These are phyloP conservation scores for Rhizopogon rudus DNA, from an alignment of 768 basidiomycete species.

Conservation along the genomic window DNA sequence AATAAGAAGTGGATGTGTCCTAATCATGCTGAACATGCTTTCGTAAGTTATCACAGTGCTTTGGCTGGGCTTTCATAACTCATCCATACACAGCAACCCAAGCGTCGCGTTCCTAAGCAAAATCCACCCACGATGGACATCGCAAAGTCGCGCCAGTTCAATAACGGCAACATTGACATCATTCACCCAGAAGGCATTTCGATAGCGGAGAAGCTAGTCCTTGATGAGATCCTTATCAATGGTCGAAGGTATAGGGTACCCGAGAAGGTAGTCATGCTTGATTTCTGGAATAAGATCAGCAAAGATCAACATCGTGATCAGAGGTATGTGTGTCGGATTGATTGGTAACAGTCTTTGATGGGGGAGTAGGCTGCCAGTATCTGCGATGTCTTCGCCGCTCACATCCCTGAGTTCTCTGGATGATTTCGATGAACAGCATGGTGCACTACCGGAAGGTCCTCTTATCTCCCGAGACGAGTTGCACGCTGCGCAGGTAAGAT, in stretches of 20 bases:
- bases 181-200: conserved; percentile 59
- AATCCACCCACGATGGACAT: conserved; percentile 68
- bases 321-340: conserved; percentile 31
- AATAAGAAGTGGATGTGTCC: conserved; percentile 99
- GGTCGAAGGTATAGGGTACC: conserved; percentile 91
- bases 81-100: conserved; percentile 50
- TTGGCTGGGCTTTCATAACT: not conserved
- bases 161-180: conserved; percentile 92
- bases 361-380: conserved; percentile 18
- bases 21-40: conserved; percentile 83
- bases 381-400: conserved; percentile 63
- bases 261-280: conserved; percentile 84
- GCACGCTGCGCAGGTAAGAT: conserved; percentile 52
- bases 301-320: conserved; percentile 35
- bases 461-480: conserved; percentile 44
- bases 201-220: conserved; percentile 43
- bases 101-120: conserved; percentile 75
- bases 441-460: conserved; percentile 17
- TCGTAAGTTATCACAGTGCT: conserved; percentile 47
- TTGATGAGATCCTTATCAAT: conserved; percentile 84
- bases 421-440: conserved; percentile 40
- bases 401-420: conserved; percentile 73
- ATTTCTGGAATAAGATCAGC: conserved; percentile 89
- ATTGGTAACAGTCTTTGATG: not conserved
- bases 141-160: conserved; percentile 64